Conservation (phyloP, 495 filamentous ascomycete species). For the Daldinia caldariorum region DNA sequence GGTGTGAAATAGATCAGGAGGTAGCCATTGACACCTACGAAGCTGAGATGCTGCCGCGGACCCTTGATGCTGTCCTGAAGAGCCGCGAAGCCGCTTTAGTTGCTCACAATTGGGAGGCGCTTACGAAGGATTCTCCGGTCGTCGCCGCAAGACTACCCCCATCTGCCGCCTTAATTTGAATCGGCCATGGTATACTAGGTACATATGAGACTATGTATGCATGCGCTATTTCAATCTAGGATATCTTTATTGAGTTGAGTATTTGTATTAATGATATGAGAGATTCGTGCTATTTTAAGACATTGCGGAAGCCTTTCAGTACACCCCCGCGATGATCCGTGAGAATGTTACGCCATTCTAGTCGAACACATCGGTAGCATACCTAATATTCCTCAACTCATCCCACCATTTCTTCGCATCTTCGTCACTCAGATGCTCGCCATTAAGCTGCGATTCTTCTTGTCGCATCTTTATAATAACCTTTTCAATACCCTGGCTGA, state of each 20-base stretch:
- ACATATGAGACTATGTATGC: not conserved
- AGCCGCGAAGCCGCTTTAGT: constrained; percentile 67
- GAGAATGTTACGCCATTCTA: constrained; percentile 14
- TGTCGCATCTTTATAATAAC: constrained; percentile 64
- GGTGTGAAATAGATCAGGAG: constrained; percentile 30
- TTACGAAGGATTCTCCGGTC: constrained; percentile 45
- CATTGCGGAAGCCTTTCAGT: too few relatives aligned
- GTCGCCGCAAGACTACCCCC: constrained; percentile 20
- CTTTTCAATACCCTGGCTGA: constrained; percentile 41
- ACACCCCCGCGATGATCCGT: not conserved
- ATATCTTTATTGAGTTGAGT: not conserved
- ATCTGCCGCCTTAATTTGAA: constrained; percentile 3
- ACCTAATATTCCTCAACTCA: constrained; percentile 63
- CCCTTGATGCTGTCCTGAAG: constrained; percentile 57
- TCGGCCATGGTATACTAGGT: not conserved
- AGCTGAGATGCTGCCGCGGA: constrained; percentile 59
- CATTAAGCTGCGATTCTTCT: constrained; percentile 52
- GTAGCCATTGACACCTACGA: constrained; percentile 58
- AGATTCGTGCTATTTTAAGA: not conserved
- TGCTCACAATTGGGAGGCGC: constrained; percentile 59
- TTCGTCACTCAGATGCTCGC: constrained; percentile 44
- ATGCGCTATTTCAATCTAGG: not conserved
- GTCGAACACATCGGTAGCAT: constrained; percentile 71
- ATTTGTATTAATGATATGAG: not conserved
- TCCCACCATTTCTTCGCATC: constrained; percentile 63